Percentiles rank a stretch among this genome's conserved stretches.
These are phyloP conservation scores for Daldinia childiae DNA, from an alignment of 495 filamentous ascomycete species.

Conservation along the genomic window DNA sequence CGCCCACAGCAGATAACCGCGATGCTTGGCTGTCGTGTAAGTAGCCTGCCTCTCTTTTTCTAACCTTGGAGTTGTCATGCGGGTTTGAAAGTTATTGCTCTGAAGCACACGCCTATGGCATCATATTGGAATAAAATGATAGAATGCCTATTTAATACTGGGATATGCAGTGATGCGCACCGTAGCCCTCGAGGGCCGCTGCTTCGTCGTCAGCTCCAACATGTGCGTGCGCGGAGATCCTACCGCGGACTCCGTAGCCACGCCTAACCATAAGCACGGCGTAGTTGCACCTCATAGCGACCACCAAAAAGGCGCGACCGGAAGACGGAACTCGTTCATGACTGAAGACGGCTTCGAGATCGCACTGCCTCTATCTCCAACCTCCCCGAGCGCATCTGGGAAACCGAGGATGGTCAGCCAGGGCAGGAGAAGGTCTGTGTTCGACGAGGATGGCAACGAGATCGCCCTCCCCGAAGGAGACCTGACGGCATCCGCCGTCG, in stretches of 20 bases:
- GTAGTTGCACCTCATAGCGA: neutral
- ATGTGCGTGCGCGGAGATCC: constrained; percentile 69
- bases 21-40: constrained; percentile 78
- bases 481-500: constrained; percentile 3
- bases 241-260: neutral
- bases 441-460: constrained; percentile 60
- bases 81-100: neutral
- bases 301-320: neutral
- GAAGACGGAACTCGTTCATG: constrained; percentile 45
- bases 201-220: constrained; percentile 88
- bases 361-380: constrained; percentile 23
- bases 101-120: neutral
- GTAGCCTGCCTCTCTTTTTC: neutral
- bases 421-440: constrained; percentile 46
- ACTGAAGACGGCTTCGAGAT: constrained; percentile 54
- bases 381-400: neutral
- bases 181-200: constrained; percentile 79
- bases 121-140: neutral
- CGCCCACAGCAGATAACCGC: constrained; percentile 87
- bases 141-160: neutral
- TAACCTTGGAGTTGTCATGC: neutral
- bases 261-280: neutral
- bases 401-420: neutral
- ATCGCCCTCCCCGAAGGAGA: constrained; percentile 49
- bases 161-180: constrained; percentile 69